A percentile compares a stretch with the other conserved stretches of the same genome.
phyloP scores from a whole-genome alignment of 495 filamentous ascomycete genomes.

The Podospora sp. region DNA sequence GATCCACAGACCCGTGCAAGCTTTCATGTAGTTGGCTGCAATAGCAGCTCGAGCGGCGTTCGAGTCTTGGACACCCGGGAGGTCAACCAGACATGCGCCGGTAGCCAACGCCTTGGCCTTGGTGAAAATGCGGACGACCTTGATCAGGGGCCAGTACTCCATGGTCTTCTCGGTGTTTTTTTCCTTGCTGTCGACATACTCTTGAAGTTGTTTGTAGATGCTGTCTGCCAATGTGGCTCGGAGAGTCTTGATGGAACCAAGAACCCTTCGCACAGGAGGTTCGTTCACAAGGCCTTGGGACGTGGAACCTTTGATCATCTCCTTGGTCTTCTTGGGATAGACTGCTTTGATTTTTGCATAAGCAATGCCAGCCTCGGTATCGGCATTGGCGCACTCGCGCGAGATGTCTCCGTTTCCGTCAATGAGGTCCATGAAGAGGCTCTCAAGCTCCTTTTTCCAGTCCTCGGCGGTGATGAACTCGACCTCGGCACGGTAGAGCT shows the following conservation, averaged over 20 bases:
- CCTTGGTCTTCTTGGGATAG: slow-evolving; percentile 60
- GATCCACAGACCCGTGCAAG: slow-evolving; percentile 58
- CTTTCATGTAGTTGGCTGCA: slow-evolving; percentile 63
- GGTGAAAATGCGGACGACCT: slow-evolving; percentile 61
- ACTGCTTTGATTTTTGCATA: slow-evolving; percentile 69
- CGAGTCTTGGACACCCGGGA: slow-evolving; percentile 66
- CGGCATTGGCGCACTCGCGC: slow-evolving; percentile 46
- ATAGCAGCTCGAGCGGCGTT: slow-evolving; percentile 66
- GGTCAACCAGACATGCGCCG: slow-evolving; percentile 67
- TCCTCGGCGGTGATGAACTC: slow-evolving; percentile 61
- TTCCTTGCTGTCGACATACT: slow-evolving; percentile 40
- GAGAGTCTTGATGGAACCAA: slow-evolving; percentile 54
- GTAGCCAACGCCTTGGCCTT: slow-evolving; percentile 63
- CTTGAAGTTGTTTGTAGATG: slow-evolving; percentile 36
- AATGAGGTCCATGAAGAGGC: slow-evolving; percentile 57
- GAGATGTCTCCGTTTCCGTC: slow-evolving; percentile 48
- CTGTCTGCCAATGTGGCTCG: slow-evolving; percentile 35
- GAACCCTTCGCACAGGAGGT: slow-evolving; percentile 43
- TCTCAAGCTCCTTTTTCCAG: slow-evolving; percentile 59
- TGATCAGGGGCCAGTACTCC: slow-evolving; percentile 68
- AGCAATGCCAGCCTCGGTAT: slow-evolving; percentile 60
- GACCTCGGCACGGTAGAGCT: slow-evolving; percentile 62
- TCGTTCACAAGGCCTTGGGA: slow-evolving; percentile 47
- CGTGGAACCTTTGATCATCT: slow-evolving; percentile 49
- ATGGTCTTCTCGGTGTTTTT: slow-evolving; percentile 43